These are phyloP conservation scores for Chlamydomonas applanata DNA, from an alignment of 139 green algal species.

Conservation along the genomic window DNA sequence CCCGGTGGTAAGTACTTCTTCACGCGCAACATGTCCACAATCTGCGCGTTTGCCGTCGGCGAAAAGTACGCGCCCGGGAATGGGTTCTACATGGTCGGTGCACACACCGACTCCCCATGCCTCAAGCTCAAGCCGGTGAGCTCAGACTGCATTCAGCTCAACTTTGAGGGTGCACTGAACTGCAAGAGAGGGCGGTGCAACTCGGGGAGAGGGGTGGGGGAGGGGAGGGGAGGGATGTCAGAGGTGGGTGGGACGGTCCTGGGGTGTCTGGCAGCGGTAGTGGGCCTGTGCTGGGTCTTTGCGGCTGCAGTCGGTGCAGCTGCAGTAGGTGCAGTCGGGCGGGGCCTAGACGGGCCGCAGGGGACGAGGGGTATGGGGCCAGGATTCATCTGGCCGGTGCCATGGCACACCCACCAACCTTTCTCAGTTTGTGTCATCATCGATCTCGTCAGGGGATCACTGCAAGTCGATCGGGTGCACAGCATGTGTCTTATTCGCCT, in stretches of 20 bases:
- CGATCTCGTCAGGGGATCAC: no score
- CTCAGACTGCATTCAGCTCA: no score
- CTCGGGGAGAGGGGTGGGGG: no score
- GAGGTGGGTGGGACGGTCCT: background rate
- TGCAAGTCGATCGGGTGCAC: no score
- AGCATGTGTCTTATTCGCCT: no score
- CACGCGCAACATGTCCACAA: constrained; percentile 87
- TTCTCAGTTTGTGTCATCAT: no score
- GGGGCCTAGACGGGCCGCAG: no score
- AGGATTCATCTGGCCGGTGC: no score
- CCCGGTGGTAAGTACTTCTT: constrained; percentile 90
- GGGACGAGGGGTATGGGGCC: no score
- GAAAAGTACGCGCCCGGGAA: constrained; percentile 76
- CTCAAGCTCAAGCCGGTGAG: constrained; percentile 66
- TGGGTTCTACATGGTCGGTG: constrained; percentile 90
- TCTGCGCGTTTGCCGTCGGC: constrained; percentile 92
- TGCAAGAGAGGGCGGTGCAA: background rate
- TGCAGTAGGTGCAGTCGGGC: background rate
- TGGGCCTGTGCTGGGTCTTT: no score
- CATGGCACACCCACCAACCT: no score
- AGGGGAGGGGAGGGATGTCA: background rate
- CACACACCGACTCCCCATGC: constrained; percentile 93
- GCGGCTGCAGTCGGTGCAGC: background rate
- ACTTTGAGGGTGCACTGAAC: background rate
- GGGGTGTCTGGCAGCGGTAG: no score